These are phyloP conservation scores for Phytophthora pistaciae DNA, from an alignment of 352 stramenopile species.

Conservation along the genomic window DNA sequence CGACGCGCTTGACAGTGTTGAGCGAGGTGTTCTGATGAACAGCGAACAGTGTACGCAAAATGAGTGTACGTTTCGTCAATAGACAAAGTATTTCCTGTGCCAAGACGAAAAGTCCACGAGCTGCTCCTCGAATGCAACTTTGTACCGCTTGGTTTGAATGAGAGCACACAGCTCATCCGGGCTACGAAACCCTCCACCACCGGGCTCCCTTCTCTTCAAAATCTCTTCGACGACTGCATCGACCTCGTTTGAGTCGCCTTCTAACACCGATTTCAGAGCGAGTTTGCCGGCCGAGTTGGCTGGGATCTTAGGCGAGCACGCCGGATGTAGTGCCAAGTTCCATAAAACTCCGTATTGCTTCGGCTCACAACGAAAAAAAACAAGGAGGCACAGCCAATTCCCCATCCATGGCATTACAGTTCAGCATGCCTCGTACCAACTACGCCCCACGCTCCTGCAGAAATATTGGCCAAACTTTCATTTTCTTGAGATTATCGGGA, in stretches of 20 bases:
- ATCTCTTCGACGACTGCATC: not conserved
- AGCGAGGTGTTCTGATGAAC: too few species aligned
- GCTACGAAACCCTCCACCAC: too few species aligned
- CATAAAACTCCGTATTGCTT: not conserved
- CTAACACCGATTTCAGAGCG: not conserved
- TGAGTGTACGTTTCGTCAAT: too few species aligned
- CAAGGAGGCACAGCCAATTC: not conserved
- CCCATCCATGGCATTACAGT: not conserved
- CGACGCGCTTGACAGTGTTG: too few species aligned
- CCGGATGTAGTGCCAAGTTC: not conserved
- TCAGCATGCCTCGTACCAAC: not conserved
- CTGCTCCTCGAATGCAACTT: not conserved
- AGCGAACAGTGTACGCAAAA: too few species aligned
- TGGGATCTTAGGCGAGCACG: not conserved
- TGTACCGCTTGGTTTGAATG: not conserved
- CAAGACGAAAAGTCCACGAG: not conserved
- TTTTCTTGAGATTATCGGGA: not conserved
- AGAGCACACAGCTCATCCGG: too few species aligned
- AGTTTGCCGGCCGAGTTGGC: not conserved
- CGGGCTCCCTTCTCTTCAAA: not conserved
- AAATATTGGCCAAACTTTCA: not conserved
- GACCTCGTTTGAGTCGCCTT: not conserved
- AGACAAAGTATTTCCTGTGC: too few species aligned
- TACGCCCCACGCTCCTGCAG: not conserved
- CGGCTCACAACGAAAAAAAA: not conserved